Evolutionary conservation across 257 asterid species (phyloP), one percentile per base, ranked within the genome.

Genomic region (Craterostigma plantagineum): DNA sequence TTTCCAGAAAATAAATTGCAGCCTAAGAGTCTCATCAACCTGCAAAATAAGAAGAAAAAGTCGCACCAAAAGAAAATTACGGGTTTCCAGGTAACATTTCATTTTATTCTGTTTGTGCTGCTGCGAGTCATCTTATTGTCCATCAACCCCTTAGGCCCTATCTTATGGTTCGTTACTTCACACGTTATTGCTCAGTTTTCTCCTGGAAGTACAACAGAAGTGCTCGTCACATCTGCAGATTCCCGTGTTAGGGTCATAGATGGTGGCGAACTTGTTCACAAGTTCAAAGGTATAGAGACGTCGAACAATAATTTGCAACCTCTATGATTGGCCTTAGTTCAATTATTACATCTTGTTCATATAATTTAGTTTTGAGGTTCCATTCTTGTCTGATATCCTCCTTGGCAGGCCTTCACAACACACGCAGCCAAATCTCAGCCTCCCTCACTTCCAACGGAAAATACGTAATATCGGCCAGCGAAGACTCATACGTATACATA

Each of bases 31-130:
- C 79, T 66, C 61, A 77, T 90, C 63, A 79, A 83, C 65, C 70
- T 90, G 66, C 95, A 75, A 74, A 90, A 77, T 51, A 90, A 79
- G 77, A 90, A 79, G 61, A 84, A 80, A 72, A 90, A 80, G 60
- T 64, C 93, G 54, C 92, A 79, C 61, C 91, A 70, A 68, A 90
- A 90, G 79, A 90, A 90, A 73, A 90, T 90, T 50, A 90, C 99
- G 15, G 95, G 99, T 53, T 83, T 90, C 68, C 95, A 90, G 94
- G 99, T 90, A 56, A 68, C 33, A 51, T 8, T 1, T 10, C 12
- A 2, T 11, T 40, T 40, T 10, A 8, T 8, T 16, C 4, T 23
- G 2, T 23, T 23, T 23, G 30, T 23, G 30, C 30, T 23, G 30
- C n/a, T n/a, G n/a, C n/a, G n/a, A n/a, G n/a, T n/a, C n/a, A n/a